Conservation (phyloP, 805 yeast genomes). For the Kodamaea nitidulidarum region DNA sequence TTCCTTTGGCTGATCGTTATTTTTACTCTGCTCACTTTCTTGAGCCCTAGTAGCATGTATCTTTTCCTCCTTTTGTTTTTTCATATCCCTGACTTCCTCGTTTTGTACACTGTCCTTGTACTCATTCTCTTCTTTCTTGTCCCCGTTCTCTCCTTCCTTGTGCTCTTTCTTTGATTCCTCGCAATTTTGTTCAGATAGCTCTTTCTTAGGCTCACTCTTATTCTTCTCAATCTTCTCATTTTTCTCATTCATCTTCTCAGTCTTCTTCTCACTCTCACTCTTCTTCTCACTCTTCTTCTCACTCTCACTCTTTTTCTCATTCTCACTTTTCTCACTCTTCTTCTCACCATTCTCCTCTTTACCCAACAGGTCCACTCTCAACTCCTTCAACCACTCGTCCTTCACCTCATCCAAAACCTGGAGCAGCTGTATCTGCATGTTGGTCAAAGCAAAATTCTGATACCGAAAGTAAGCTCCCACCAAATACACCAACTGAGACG, state of each 20-base stretch:
- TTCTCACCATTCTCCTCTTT: neutral
- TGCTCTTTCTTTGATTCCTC: neutral
- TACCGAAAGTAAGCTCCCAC: conserved; percentile 47
- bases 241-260: neutral
- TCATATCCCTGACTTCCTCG: too few relatives aligned
- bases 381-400: conserved; percentile 21
- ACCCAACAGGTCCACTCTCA: conserved; percentile 17
- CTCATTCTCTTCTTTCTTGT: neutral
- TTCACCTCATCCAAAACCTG: conserved; percentile 25
- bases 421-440: conserved; percentile 19
- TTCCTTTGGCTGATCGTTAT: too few relatives aligned
- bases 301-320: neutral
- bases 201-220: neutral
- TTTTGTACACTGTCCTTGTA: too few relatives aligned
- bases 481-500: conserved; percentile 55
- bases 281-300: neutral
- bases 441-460: conserved; percentile 16
- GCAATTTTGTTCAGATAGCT: too few relatives aligned
- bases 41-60: too few relatives aligned
- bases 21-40: too few relatives aligned
- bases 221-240: neutral
- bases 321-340: neutral
- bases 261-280: neutral
- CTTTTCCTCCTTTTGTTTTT: too few relatives aligned
- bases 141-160: neutral